A percentile compares a stretch with the other conserved stretches of the same genome.
Evolutionary conservation across 1,284 basidiomycete genomes (phyloP).

Genomic region (Sparassis latifolia): DNA sequence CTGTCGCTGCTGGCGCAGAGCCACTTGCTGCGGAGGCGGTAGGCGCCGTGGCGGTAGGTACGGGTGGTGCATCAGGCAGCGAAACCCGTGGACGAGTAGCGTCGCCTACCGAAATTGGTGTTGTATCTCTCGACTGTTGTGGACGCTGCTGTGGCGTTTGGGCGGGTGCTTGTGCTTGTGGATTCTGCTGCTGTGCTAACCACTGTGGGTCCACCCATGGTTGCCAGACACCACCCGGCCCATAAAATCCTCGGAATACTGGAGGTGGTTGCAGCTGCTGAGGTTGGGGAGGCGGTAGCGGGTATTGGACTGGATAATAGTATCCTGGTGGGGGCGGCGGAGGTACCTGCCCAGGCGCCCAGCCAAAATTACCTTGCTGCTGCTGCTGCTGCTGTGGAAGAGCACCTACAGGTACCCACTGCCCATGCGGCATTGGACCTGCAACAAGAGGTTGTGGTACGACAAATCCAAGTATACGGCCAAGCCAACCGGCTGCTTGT

Average conservation of each 20-base stretch:
- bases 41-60: slow-evolving; percentile 3
- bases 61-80: not conserved
- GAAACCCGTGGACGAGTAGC: not conserved
- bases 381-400: slow-evolving; percentile 7
- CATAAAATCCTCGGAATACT: slow-evolving; percentile 45
- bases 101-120: not conserved
- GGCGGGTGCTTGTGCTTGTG: too few species aligned
- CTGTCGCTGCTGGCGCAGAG: not conserved
- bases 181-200: not conserved
- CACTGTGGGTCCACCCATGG: slow-evolving; percentile 41
- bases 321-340: slow-evolving; percentile 9
- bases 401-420: slow-evolving; percentile 8
- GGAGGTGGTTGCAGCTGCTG: slow-evolving; percentile 28
- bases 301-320: slow-evolving; percentile 24
- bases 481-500: slow-evolving; percentile 34
- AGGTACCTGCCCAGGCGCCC: slow-evolving; percentile 16
- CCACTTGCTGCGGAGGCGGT: not conserved
- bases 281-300: slow-evolving; percentile 21
- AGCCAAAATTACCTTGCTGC: slow-evolving; percentile 9
- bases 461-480: slow-evolving; percentile 37
- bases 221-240: slow-evolving; percentile 58
- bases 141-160: not conserved
- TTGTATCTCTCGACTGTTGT: not conserved
- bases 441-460: slow-evolving; percentile 20
- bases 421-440: slow-evolving; percentile 12